A percentile compares a stretch with the other conserved stretches of the same genome.
Evolutionary conservation across 2,329 filamentous ascomycete species (phyloP).

Genomic region (Knufia fluminis): DNA sequence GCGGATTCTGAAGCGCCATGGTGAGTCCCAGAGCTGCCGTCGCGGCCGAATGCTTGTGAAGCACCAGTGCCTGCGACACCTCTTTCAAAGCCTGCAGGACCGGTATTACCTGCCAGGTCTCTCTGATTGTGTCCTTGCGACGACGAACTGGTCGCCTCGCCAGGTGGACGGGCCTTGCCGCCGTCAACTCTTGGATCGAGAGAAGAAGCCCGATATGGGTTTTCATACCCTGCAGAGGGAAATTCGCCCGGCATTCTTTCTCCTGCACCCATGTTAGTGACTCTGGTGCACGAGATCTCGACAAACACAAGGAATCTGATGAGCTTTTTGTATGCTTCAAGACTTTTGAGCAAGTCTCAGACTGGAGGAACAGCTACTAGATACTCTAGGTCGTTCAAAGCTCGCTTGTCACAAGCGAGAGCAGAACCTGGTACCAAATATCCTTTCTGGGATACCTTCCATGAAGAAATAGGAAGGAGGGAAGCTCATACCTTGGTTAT

Average conservation of each 20-base stretch:
- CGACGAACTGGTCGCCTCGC: background rate
- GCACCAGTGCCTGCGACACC: conserved; percentile 1
- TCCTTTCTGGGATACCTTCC: background rate
- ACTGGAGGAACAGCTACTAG: too few relatives aligned
- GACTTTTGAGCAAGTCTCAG: too few relatives aligned
- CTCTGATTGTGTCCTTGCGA: conserved; percentile 1
- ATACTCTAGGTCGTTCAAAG: background rate
- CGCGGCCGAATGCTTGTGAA: background rate
- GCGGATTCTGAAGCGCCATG: background rate
- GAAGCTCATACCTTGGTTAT: background rate
- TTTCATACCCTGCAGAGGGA: conserved; percentile 8
- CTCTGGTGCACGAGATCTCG: background rate
- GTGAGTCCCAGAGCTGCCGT: background rate
- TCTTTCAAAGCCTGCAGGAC: conserved; percentile 9
- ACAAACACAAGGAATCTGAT: background rate
- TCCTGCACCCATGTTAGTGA: background rate
- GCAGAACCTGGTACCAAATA: background rate
- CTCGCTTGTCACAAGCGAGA: background rate
- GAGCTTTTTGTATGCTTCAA: background rate
- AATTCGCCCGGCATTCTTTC: conserved; percentile 9
- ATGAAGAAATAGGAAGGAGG: background rate
- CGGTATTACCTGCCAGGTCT: conserved; percentile 7
- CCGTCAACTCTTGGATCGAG: conserved; percentile 16
- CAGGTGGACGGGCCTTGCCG: background rate
- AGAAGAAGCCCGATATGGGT: conserved; percentile 11